phyloP scores from a whole-genome alignment of 192 early-diverging fungal genomes.

The Chytriomyces confervae region DNA sequence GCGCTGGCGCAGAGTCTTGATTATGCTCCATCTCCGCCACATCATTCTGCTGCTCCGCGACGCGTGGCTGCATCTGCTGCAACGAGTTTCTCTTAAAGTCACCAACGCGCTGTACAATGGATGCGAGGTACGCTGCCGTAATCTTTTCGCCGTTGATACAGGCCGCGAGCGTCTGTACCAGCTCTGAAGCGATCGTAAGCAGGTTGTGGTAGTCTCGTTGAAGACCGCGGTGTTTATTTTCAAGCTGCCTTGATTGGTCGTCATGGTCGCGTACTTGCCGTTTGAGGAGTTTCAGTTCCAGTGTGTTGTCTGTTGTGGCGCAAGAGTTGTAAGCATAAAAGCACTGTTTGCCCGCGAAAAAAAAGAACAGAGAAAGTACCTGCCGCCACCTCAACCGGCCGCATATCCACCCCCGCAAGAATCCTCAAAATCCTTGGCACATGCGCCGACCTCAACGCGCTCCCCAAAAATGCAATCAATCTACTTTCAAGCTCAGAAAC shows the following conservation, averaged over 20 bases:
- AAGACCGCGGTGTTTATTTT: constrained; percentile 19
- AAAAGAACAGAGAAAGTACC: background rate
- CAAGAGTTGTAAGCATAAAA: no score
- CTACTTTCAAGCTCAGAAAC: constrained; percentile 38
- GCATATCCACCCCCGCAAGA: constrained; percentile 27
- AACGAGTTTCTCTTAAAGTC: constrained; percentile 41
- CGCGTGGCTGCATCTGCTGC: background rate
- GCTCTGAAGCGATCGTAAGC: constrained; percentile 59
- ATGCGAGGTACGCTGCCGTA: constrained; percentile 52
- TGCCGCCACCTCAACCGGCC: constrained; percentile 18
- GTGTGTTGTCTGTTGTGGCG: background rate
- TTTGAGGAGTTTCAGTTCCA: constrained; percentile 23
- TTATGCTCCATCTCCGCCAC: background rate
- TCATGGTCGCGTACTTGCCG: constrained; percentile 16
- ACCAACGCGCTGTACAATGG: constrained; percentile 49
- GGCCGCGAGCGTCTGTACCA: constrained; percentile 56
- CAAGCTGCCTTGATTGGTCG: background rate
- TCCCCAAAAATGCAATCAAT: constrained; percentile 43
- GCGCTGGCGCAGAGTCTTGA: background rate
- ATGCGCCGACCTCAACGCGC: constrained; percentile 31
- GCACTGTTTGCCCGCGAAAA: background rate
- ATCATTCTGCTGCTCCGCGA: constrained; percentile 4
- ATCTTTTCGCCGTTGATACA: constrained; percentile 60
- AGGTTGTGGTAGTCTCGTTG: constrained; percentile 61
- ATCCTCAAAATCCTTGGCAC: constrained; percentile 46